Evolutionary conservation across 2,329 filamentous ascomycete species (phyloP).

Genomic region (Exophiala dermatitidis): DNA sequence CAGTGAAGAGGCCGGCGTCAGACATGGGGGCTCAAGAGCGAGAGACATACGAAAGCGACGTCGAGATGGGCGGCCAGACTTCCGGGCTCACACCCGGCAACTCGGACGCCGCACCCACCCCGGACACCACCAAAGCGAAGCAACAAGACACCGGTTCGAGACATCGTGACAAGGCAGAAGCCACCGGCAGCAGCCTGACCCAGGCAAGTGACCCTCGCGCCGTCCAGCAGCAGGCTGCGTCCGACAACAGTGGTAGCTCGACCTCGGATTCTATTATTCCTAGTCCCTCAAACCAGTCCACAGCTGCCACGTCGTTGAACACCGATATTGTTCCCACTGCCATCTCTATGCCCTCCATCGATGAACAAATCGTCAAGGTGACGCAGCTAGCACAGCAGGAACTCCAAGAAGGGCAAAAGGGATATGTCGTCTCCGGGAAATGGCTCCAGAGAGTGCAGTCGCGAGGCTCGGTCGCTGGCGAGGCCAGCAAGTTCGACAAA

Average conservation of each 20-base stretch:
- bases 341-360: conserved; percentile 43
- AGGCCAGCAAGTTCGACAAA: conserved; percentile 46
- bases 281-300: conserved; percentile 36
- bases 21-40: conserved; percentile 44
- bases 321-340: conserved; percentile 22
- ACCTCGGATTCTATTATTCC: conserved; percentile 35
- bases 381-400: conserved; percentile 50
- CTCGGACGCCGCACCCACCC: conserved; percentile 7
- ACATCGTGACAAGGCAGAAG: conserved; percentile 18
- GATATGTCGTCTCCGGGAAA: conserved; percentile 67
- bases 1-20: conserved; percentile 47
- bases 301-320: conserved; percentile 30
- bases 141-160: conserved; percentile 20
- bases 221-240: conserved; percentile 23
- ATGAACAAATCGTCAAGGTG: conserved; percentile 69
- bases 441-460: conserved; percentile 73
- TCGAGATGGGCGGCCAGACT: conserved; percentile 30
- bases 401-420: conserved; percentile 61
- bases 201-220: conserved; percentile 38
- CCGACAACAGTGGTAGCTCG: conserved; percentile 30
- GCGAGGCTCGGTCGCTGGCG: conserved; percentile 53
- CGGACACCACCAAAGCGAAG: conserved; percentile 23
- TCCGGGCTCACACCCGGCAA: conserved; percentile 10
- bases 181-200: conserved; percentile 11
- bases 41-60: conserved; percentile 27